These are phyloP conservation scores for Talaromyces pinophilus DNA, from an alignment of 2,329 filamentous ascomycete genomes.

Conservation along the genomic window DNA sequence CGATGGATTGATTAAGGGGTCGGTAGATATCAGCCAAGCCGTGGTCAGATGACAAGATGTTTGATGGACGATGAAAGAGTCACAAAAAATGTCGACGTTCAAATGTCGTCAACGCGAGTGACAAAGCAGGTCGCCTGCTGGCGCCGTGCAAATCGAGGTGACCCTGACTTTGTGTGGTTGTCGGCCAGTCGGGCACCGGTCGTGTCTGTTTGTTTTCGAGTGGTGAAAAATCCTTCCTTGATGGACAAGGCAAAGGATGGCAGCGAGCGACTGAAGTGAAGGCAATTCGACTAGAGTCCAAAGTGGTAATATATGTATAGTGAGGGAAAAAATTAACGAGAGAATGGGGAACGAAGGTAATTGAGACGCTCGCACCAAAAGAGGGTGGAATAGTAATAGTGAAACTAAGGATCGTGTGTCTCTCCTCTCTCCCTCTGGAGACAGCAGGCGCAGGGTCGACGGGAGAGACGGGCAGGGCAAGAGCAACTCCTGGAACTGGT, in stretches of 20 bases:
- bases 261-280: conserved; percentile 13
- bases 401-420: conserved; percentile 13
- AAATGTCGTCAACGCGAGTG: neutral
- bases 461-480: conserved; percentile 4
- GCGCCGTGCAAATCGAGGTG: conserved; percentile 16
- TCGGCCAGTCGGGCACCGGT: neutral
- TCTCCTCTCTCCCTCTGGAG: neutral
- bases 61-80: conserved; percentile 1
- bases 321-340: conserved; percentile 15
- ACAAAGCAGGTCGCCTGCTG: conserved; percentile 19
- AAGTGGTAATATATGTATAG: neutral
- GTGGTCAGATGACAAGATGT: conserved; percentile 23
- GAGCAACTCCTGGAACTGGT: conserved; percentile 18
- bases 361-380: conserved; percentile 5
- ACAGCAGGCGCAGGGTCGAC: neutral
- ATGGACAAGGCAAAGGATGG: conserved; percentile 10
- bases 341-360: conserved; percentile 16
- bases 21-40: neutral
- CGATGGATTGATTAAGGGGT: neutral
- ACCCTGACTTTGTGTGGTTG: conserved; percentile 16
- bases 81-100: neutral
- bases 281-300: neutral
- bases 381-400: conserved; percentile 2
- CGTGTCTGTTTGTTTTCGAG: conserved; percentile 10
- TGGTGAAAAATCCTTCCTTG: conserved; percentile 3